Conservation (phyloP, 176 grass and related monocot species). For the Zoysia japonica region DNA sequence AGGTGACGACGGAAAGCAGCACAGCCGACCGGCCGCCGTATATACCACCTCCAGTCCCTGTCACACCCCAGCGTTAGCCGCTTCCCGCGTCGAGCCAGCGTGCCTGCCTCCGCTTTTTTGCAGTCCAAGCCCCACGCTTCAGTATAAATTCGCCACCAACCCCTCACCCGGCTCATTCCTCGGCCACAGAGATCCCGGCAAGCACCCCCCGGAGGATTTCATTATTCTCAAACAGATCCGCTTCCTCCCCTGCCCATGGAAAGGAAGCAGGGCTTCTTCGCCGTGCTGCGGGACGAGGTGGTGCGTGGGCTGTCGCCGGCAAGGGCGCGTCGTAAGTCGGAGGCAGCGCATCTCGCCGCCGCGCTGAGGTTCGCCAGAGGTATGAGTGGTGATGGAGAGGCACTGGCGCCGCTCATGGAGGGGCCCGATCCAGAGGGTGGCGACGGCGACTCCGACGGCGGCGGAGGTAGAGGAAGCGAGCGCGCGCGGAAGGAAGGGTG, state of each 20-base stretch:
- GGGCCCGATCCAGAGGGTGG: slow-evolving; percentile 62
- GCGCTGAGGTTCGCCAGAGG: slow-evolving; percentile 13
- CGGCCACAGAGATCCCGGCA: not conserved
- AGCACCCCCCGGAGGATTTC: not conserved
- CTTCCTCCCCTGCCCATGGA: slow-evolving; percentile 44
- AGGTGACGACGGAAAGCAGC: slow-evolving; percentile 38
- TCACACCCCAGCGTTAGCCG: slow-evolving; percentile 1
- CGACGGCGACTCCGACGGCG: slow-evolving; percentile 31
- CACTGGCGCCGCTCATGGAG: slow-evolving; percentile 77
- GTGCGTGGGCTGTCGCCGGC: slow-evolving; percentile 62
- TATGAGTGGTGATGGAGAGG: slow-evolving; percentile 34
- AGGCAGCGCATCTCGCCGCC: slow-evolving; percentile 32
- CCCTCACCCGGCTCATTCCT: slow-evolving; percentile 19
- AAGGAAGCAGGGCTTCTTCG: slow-evolving; percentile 69
- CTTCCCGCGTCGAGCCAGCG: not conserved
- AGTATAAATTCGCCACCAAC: slow-evolving; percentile 43
- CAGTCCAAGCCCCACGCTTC: slow-evolving; percentile 21
- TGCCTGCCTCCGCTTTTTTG: slow-evolving; percentile 33
- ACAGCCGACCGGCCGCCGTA: slow-evolving; percentile 35
- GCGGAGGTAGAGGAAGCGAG: not conserved
- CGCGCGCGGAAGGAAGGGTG: slow-evolving; percentile 55
- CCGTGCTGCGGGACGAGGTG: slow-evolving; percentile 63
- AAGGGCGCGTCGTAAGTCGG: slow-evolving; percentile 36
- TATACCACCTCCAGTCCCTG: slow-evolving; percentile 13
- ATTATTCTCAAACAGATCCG: slow-evolving; percentile 13